phyloP scores from a whole-genome alignment of 1,284 basidiomycete species.

The Microstroma glucosiphilum region DNA sequence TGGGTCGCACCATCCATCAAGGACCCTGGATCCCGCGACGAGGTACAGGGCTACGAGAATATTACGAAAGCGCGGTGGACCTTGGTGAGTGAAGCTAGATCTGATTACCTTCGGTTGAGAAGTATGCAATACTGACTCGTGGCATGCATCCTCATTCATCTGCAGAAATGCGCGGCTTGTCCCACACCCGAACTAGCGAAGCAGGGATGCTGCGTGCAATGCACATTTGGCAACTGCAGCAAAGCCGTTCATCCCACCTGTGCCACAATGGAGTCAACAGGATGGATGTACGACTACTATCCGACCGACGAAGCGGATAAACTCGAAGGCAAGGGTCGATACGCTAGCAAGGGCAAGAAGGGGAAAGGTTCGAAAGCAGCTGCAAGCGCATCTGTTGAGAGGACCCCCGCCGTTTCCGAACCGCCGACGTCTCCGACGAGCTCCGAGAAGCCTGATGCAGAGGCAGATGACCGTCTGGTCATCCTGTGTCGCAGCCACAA shows the following conservation, averaged over 20 bases:
- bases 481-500: constrained; percentile 47
- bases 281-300: constrained; percentile 44
- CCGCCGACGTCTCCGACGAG: neutral
- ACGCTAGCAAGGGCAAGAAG: constrained; percentile 10
- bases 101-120: constrained; percentile 53
- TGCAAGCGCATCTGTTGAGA: neutral
- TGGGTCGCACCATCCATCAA: constrained; percentile 28
- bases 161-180: too few species aligned
- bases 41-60: constrained; percentile 35
- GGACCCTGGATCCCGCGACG: constrained; percentile 10
- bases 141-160: too few species aligned
- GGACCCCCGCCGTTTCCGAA: neutral
- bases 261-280: constrained; percentile 55
- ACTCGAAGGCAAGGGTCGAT: constrained; percentile 31
- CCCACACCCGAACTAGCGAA: constrained; percentile 55
- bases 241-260: constrained; percentile 91
- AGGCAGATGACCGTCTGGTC: constrained; percentile 33
- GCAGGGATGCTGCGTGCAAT: constrained; percentile 87
- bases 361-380: neutral
- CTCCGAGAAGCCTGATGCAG: constrained; percentile 6
- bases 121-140: too few species aligned
- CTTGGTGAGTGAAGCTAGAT: constrained; percentile 74
- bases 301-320: constrained; percentile 28
- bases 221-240: constrained; percentile 84
- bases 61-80: constrained; percentile 40